Evolutionary conservation across 495 filamentous ascomycete genomes (phyloP).

Genomic region (Xylaria nigripes): DNA sequence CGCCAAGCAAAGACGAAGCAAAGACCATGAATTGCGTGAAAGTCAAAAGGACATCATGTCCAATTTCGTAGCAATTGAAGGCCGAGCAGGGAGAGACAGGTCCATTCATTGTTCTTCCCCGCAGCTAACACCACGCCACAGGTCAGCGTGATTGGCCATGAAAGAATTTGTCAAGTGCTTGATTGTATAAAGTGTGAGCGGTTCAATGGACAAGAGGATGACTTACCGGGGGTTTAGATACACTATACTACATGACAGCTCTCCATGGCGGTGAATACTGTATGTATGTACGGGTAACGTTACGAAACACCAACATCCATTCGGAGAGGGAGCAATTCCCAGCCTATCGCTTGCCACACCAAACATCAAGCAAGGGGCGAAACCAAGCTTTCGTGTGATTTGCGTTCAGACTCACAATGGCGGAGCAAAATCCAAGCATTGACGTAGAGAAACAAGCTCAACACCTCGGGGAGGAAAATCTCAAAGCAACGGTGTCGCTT

Average conservation of each 20-base stretch:
- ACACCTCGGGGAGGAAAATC: constrained; percentile 10
- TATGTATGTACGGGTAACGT: not conserved
- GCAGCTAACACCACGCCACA: not conserved
- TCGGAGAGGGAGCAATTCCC: too few species aligned
- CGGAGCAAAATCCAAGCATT: constrained; percentile 13
- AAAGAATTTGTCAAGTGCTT: not conserved
- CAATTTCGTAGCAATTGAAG: too few species aligned
- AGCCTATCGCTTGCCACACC: too few species aligned
- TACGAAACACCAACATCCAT: not conserved
- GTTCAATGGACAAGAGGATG: not conserved
- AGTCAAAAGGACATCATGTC: too few species aligned
- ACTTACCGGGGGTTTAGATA: too few species aligned
- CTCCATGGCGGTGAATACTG: not conserved
- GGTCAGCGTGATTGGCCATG: not conserved
- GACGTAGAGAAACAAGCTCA: constrained; percentile 22
- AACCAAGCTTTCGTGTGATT: not conserved
- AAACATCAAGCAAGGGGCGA: too few species aligned
- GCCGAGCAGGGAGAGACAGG: too few species aligned
- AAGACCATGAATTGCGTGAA: too few species aligned
- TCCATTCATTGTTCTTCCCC: not conserved
- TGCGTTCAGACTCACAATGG: constrained; percentile 9
- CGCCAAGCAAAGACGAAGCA: too few species aligned
- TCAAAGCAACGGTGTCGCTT: constrained; percentile 10
- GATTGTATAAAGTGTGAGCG: not conserved
- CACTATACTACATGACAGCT: too few species aligned